Conservation (phyloP, 2,329 filamentous ascomycete species). For the Thielaviopsis ethacetica region DNA sequence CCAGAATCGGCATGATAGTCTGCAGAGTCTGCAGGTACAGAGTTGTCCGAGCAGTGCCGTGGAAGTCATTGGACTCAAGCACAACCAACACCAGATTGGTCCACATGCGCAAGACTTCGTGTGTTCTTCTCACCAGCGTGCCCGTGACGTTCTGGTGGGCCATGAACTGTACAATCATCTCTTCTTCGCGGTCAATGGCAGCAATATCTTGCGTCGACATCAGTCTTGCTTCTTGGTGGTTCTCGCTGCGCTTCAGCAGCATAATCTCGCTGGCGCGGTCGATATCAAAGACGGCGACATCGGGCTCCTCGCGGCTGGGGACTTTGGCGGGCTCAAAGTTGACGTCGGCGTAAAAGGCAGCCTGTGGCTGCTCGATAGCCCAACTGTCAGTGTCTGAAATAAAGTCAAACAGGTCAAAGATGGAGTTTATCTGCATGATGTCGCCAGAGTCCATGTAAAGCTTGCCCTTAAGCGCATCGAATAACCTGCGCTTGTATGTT, state of each 20-base stretch:
- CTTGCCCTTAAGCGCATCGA: constrained; percentile 62
- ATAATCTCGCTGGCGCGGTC: constrained; percentile 59
- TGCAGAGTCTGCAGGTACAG: constrained; percentile 80
- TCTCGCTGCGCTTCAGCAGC: constrained; percentile 48
- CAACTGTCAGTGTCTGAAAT: constrained; percentile 39
- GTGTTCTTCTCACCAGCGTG: constrained; percentile 38
- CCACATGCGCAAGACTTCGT: constrained; percentile 66
- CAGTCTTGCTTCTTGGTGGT: constrained; percentile 31
- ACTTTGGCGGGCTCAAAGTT: constrained; percentile 7
- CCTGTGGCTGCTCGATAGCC: constrained; percentile 32
- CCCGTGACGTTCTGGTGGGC: constrained; percentile 46
- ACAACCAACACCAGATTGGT: constrained; percentile 70
- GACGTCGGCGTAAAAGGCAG: constrained; percentile 36
- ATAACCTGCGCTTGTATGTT: constrained; percentile 50
- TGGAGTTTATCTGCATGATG: constrained; percentile 49
- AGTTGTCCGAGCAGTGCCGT: constrained; percentile 50
- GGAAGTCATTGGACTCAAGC: constrained; percentile 67
- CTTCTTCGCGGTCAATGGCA: constrained; percentile 40
- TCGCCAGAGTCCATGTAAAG: constrained; percentile 51
- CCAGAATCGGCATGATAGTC: constrained; percentile 73
- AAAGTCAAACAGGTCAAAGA: constrained; percentile 92
- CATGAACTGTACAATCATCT: constrained; percentile 43
- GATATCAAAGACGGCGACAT: constrained; percentile 49
- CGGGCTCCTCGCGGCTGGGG: constrained; percentile 31
- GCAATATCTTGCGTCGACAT: constrained; percentile 32